Percentiles rank a stretch among this genome's conserved stretches.
Conservation (phyloP, 2,329 filamentous ascomycete genomes). For the Lachnellula cervina region DNA sequence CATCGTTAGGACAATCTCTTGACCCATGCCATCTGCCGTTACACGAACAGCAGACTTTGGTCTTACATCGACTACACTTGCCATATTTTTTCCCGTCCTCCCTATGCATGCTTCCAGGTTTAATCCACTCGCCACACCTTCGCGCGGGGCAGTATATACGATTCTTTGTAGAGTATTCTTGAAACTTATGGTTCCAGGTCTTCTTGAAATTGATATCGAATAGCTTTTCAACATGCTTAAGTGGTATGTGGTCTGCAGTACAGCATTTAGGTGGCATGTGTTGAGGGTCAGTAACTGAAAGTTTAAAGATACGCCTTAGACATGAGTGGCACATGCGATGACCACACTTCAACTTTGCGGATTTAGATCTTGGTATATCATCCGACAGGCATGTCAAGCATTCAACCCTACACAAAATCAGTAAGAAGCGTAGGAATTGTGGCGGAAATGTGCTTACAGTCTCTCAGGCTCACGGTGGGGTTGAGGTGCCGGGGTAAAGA, state of each 20-base stretch:
- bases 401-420: conserved; percentile 49
- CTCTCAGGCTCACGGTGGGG: conserved; percentile 24
- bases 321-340: conserved; percentile 79
- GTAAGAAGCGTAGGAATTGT: neutral
- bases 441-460: conserved; percentile 18
- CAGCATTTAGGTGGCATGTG: conserved; percentile 87
- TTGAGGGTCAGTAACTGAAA: conserved; percentile 70
- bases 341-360: conserved; percentile 69
- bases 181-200: conserved; percentile 74
- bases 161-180: conserved; percentile 69
- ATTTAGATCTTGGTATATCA: conserved; percentile 57
- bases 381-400: conserved; percentile 69
- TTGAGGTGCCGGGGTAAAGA: conserved; percentile 18
- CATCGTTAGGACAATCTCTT: conserved; percentile 66
- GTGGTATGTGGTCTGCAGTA: conserved; percentile 64
- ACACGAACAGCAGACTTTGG: conserved; percentile 69
- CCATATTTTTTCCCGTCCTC: conserved; percentile 60
- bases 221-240: conserved; percentile 70
- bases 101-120: conserved; percentile 61
- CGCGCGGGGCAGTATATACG: conserved; percentile 71
- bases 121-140: conserved; percentile 76
- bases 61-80: conserved; percentile 66
- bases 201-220: conserved; percentile 72
- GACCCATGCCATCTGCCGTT: conserved; percentile 68
- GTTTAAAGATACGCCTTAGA: conserved; percentile 66